These are phyloP conservation scores for Flagelloscypha sp. DNA, from an alignment of 768 basidiomycete genomes.

Conservation along the genomic window DNA sequence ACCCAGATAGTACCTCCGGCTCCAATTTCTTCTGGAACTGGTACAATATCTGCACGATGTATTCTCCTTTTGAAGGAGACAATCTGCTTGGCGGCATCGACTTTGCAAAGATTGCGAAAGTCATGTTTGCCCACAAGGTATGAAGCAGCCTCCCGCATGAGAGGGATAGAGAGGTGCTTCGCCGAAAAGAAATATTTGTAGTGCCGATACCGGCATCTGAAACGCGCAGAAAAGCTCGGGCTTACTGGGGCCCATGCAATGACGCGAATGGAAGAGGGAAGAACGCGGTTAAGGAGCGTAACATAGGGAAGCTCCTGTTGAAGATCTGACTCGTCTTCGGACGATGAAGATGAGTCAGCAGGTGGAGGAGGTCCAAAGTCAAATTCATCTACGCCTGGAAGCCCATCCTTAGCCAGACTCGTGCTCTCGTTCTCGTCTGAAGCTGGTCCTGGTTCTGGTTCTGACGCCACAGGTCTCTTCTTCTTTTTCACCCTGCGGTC, in stretches of 20 bases:
- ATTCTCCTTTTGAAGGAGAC: conserved; percentile 68
- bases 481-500: conserved; percentile 13
- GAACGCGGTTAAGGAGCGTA: conserved; percentile 72
- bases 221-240: conserved; percentile 76
- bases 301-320: conserved; percentile 39
- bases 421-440: conserved; percentile 8
- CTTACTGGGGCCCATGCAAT: conserved; percentile 91
- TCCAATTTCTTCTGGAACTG: conserved; percentile 24
- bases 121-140: conserved; percentile 84
- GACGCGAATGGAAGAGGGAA: conserved; percentile 84
- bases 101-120: conserved; percentile 91
- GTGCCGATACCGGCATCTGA: conserved; percentile 78
- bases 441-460: not conserved
- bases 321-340: conserved; percentile 18
- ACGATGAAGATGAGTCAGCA: conserved; percentile 17
- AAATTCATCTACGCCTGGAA: conserved; percentile 23
- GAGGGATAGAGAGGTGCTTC: conserved; percentile 52
- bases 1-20: no score
- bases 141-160: conserved; percentile 69
- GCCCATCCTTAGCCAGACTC: conserved; percentile 7
- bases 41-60: conserved; percentile 53
- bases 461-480: conserved; percentile 10
- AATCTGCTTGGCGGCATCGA: conserved; percentile 89
- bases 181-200: conserved; percentile 96
- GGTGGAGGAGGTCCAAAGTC: conserved; percentile 31